These are phyloP conservation scores for Fusarium siculi DNA, from an alignment of 2,329 filamentous ascomycete species.

Conservation along the genomic window DNA sequence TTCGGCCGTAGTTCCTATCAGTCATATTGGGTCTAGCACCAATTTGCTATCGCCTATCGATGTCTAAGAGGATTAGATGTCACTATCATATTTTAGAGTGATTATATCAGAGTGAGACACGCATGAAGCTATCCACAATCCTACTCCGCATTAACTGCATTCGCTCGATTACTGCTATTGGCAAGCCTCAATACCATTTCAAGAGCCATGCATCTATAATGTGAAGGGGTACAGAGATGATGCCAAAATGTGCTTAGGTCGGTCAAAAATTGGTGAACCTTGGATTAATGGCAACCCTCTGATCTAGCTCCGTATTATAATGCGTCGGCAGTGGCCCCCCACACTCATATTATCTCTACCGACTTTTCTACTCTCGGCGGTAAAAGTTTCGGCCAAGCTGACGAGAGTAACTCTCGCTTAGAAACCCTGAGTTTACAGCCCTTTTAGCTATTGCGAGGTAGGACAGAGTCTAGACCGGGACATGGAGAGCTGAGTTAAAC, in stretches of 20 bases:
- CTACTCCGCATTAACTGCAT: neutral
- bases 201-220: neutral
- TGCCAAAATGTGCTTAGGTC: neutral
- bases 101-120: neutral
- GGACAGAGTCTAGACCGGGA: neutral
- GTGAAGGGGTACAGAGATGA: neutral
- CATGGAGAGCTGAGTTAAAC: neutral
- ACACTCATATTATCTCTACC: neutral
- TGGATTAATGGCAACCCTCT: neutral
- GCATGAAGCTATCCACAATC: neutral
- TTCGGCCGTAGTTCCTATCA: neutral
- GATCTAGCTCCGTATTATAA: neutral
- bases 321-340: neutral
- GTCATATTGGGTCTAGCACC: neutral
- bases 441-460: neutral
- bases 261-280: neutral
- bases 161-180: neutral
- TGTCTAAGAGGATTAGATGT: accelerated
- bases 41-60: too few relatives aligned
- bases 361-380: too few relatives aligned
- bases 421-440: neutral
- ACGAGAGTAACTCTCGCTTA: neutral
- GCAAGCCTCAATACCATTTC: neutral
- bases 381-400: neutral
- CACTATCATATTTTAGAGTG: neutral